Evolutionary conservation across 805 yeast species (phyloP).

Genomic region (Myxozyma geophila): DNA sequence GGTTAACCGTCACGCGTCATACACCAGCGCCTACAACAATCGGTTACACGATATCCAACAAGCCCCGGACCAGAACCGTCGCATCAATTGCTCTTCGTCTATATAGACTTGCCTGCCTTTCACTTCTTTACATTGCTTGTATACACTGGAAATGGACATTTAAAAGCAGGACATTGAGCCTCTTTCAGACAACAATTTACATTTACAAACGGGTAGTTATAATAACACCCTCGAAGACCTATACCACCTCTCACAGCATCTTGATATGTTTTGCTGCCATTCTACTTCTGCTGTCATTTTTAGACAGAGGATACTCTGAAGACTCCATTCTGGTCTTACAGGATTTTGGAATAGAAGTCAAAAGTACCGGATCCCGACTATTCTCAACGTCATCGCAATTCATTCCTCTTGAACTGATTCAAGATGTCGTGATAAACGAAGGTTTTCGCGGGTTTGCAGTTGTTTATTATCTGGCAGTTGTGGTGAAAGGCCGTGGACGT

Average conservation of each 20-base stretch:
- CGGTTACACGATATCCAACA: constrained; percentile 26
- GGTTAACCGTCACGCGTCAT: constrained; percentile 16
- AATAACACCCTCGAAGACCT: neutral
- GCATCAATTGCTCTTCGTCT: neutral
- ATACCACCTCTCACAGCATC: neutral
- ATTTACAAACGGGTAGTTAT: neutral
- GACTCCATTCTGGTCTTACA: constrained; percentile 41
- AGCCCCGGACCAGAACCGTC: constrained; percentile 3
- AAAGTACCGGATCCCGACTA: constrained; percentile 50
- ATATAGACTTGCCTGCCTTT: neutral
- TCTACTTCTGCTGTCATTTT: constrained; percentile 3
- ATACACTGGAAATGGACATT: constrained; percentile 3
- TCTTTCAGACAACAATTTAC: neutral
- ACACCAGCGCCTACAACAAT: constrained; percentile 25
- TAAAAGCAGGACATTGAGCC: neutral
- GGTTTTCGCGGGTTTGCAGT: constrained; percentile 58
- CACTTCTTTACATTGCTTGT: constrained; percentile 2
- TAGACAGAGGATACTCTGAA: constrained; percentile 19
- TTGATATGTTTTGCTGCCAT: constrained; percentile 1
- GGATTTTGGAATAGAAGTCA: constrained; percentile 42
- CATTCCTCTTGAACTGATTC: constrained; percentile 52
- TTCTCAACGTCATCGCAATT: constrained; percentile 40
- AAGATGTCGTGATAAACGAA: constrained; percentile 57
- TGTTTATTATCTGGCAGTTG: constrained; percentile 53
- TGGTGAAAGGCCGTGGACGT: constrained; percentile 45